Conservation (phyloP, 2,329 filamentous ascomycete species). For the Diaporthe ampelina region DNA sequence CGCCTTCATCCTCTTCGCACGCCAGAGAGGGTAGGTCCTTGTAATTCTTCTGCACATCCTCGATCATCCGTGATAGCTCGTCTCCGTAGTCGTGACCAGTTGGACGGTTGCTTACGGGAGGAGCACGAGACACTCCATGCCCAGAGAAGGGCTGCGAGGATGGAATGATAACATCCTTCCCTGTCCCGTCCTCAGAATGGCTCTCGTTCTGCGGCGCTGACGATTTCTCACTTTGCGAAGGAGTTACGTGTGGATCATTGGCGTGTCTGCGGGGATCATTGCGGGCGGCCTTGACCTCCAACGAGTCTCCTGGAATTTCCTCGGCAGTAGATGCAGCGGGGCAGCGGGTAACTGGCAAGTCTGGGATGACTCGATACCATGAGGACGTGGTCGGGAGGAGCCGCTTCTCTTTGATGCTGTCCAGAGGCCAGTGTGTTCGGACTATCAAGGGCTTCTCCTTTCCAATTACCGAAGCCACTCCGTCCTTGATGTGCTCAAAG, state of each 20-base stretch:
- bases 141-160: neutral
- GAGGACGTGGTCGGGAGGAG: slow-evolving; percentile 66
- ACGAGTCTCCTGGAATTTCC: slow-evolving; percentile 51
- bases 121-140: slow-evolving; percentile 24
- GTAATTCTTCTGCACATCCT: slow-evolving; percentile 68
- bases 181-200: neutral
- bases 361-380: slow-evolving; percentile 69
- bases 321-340: slow-evolving; percentile 42
- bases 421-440: slow-evolving; percentile 76
- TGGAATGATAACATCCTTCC: neutral
- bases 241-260: slow-evolving; percentile 54
- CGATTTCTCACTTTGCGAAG: slow-evolving; percentile 39
- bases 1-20: slow-evolving; percentile 59
- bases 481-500: slow-evolving; percentile 72
- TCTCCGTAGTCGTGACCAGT: slow-evolving; percentile 54
- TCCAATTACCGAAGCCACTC: slow-evolving; percentile 59
- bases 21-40: slow-evolving; percentile 68
- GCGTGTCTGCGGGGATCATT: slow-evolving; percentile 55
- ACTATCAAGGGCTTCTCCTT: slow-evolving; percentile 64
- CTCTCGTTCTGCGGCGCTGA: slow-evolving; percentile 42
- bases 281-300: slow-evolving; percentile 63
- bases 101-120: slow-evolving; percentile 19
- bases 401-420: slow-evolving; percentile 72
- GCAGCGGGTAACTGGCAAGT: slow-evolving; percentile 34
- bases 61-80: slow-evolving; percentile 75